A percentile compares a stretch with the other conserved stretches of the same genome.
phyloP scores from a whole-genome alignment of 106 monocot species.

The Platanthera zijinensis region DNA sequence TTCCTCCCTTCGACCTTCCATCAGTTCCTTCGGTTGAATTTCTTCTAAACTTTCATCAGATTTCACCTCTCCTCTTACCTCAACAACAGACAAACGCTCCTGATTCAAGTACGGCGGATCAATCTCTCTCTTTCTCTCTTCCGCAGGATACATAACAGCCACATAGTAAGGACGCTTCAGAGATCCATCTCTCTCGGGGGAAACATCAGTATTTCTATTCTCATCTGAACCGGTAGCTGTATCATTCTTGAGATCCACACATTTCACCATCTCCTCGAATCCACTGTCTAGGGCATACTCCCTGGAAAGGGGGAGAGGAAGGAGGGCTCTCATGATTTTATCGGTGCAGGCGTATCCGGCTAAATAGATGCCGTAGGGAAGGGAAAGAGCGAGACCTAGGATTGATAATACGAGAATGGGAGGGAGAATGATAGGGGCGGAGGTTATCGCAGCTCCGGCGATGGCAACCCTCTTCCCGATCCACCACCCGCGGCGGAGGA shows the following conservation, averaged over 20 bases:
- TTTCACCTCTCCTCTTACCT: background rate
- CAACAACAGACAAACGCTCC: background rate
- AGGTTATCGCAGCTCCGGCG: slow-evolving; percentile 37
- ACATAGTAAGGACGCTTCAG: background rate
- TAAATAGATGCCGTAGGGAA: slow-evolving; percentile 43
- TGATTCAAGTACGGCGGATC: background rate
- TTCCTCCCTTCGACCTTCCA: background rate
- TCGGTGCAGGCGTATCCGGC: slow-evolving; percentile 29
- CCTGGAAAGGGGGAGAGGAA: slow-evolving; percentile 11
- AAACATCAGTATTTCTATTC: background rate
- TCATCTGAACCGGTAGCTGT: background rate
- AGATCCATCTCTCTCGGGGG: background rate
- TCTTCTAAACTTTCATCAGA: background rate
- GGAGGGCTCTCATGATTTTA: slow-evolving; percentile 35
- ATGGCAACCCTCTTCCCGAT: slow-evolving; percentile 43
- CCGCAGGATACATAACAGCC: background rate
- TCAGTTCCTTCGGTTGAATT: background rate
- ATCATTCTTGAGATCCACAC: background rate
- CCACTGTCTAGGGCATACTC: background rate
- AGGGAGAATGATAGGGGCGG: slow-evolving; percentile 40
- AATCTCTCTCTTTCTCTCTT: background rate
- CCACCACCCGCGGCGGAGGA: slow-evolving; percentile 20
- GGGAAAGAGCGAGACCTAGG: slow-evolving; percentile 31
- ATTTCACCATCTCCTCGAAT: background rate
- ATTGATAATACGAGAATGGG: slow-evolving; percentile 39